These are phyloP conservation scores for Erythrophleum ivorense DNA, from an alignment of 331 rosid species.

Conservation along the genomic window DNA sequence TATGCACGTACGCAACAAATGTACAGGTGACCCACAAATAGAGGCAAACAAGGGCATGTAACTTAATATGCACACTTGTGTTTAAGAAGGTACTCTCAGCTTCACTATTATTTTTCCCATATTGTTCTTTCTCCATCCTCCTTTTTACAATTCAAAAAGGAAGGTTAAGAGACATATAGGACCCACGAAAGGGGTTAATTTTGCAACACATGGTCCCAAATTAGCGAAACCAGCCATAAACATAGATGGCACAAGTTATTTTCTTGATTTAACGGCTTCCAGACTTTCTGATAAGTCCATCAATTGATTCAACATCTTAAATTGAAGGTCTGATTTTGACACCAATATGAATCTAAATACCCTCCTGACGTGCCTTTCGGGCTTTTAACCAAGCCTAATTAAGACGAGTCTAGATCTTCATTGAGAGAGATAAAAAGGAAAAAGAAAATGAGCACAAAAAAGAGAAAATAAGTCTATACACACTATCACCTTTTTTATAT, in stretches of 20 bases:
- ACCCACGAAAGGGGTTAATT: constrained; percentile 50
- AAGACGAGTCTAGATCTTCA: not conserved
- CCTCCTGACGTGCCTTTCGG: not conserved
- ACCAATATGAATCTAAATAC: not conserved
- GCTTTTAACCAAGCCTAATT: not conserved
- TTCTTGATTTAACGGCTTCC: constrained; percentile 35
- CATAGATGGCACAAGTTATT: constrained; percentile 34
- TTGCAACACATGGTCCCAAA: constrained; percentile 55
- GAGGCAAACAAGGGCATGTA: constrained; percentile 12
- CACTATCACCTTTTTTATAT: no score
- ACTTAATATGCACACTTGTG: not conserved
- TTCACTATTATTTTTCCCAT: constrained; percentile 37
- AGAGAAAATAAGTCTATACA: no score
- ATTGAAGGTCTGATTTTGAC: constrained; percentile 42
- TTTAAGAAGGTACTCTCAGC: not conserved
- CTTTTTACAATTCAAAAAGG: constrained; percentile 30
- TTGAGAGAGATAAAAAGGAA: no score
- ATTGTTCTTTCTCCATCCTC: constrained; percentile 22
- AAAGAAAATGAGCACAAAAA: no score
- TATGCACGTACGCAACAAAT: not conserved
- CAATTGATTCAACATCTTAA: constrained; percentile 42
- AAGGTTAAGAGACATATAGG: constrained; percentile 47
- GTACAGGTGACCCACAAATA: constrained; percentile 6
- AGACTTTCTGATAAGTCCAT: constrained; percentile 43
- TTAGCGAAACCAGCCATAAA: constrained; percentile 47